A percentile compares a stretch with the other conserved stretches of the same genome.
These are phyloP conservation scores for Ustanciosporium gigantosporum DNA, from an alignment of 1,284 basidiomycete species.

Conservation along the genomic window DNA sequence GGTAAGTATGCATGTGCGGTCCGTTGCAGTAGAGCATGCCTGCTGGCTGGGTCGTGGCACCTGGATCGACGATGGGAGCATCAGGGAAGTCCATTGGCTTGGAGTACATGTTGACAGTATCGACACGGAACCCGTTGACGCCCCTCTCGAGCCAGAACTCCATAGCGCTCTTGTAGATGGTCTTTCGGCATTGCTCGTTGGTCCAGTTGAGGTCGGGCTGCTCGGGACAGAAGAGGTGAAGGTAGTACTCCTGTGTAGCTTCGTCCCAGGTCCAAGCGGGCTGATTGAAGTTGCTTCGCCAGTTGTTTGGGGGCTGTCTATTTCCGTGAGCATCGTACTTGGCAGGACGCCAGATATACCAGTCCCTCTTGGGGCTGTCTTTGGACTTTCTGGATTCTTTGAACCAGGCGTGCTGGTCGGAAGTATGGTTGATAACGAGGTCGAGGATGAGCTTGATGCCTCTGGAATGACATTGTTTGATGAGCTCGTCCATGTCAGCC, in stretches of 20 bases:
- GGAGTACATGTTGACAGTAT: conserved; percentile 56
- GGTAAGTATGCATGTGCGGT: conserved; percentile 68
- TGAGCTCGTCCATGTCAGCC: conserved; percentile 72
- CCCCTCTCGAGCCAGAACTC: conserved; percentile 75
- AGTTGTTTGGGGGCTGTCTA: conserved; percentile 70
- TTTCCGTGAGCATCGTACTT: conserved; percentile 65
- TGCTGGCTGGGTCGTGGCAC: conserved; percentile 68
- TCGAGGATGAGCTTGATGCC: conserved; percentile 79
- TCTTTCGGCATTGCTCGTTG: conserved; percentile 67
- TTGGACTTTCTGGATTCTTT: conserved; percentile 69
- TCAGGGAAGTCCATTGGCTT: conserved; percentile 59
- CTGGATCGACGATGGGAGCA: conserved; percentile 63
- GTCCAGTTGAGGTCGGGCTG: conserved; percentile 83
- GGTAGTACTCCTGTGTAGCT: conserved; percentile 72
- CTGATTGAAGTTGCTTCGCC: conserved; percentile 73
- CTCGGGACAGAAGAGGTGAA: conserved; percentile 72
- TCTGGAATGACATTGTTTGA: conserved; percentile 68
- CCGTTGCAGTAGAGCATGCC: conserved; percentile 60
- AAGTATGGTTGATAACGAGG: conserved; percentile 79
- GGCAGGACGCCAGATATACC: conserved; percentile 76
- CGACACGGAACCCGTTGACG: conserved; percentile 71
- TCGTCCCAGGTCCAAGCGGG: conserved; percentile 76
- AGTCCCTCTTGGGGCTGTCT: conserved; percentile 70
- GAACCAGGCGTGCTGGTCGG: conserved; percentile 72
- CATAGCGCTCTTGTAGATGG: conserved; percentile 68